Percentiles rank a stretch among this genome's conserved stretches.
Evolutionary conservation across 768 basidiomycete genomes (phyloP).

Genomic region (Pholiota molesta): DNA sequence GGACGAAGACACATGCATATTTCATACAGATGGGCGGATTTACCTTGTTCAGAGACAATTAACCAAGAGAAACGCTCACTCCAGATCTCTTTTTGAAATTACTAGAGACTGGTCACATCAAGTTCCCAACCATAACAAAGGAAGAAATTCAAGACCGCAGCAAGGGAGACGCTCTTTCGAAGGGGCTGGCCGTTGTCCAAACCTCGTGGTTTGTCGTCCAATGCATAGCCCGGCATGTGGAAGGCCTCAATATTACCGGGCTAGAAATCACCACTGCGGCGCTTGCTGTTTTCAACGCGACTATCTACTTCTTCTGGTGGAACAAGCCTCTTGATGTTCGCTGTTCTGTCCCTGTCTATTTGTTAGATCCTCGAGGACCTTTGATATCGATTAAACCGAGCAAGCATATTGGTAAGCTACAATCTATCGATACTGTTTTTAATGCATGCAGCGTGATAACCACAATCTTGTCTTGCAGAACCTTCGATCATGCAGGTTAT

Average conservation of each 20-base stretch:
- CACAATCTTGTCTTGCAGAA: neutral
- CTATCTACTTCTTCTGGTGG: slow-evolving; percentile 39
- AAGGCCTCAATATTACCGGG: slow-evolving; percentile 25
- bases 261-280: slow-evolving; percentile 38
- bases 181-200: slow-evolving; percentile 33
- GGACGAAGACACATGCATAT: slow-evolving; percentile 11
- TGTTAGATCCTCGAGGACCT: neutral
- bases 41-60: neutral
- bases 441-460: neutral
- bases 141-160: slow-evolving; percentile 22
- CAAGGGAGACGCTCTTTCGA: slow-evolving; percentile 36
- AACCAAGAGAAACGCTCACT: neutral
- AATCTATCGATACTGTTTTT: neutral
- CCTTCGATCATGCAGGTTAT: neutral
- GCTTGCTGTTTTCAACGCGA: slow-evolving; percentile 30
- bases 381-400: neutral
- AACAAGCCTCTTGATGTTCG: slow-evolving; percentile 29
- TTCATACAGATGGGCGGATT: slow-evolving; percentile 18
- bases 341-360: neutral
- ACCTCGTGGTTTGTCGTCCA: slow-evolving; percentile 36
- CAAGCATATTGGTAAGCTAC: neutral
- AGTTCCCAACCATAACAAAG: slow-evolving; percentile 9
- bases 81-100: neutral
- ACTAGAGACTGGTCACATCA: neutral
- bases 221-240: slow-evolving; percentile 24